A percentile compares a stretch with the other conserved stretches of the same genome.
These are phyloP conservation scores for Penicillium sp. DNA, from an alignment of 2,329 filamentous ascomycete species.

Conservation along the genomic window DNA sequence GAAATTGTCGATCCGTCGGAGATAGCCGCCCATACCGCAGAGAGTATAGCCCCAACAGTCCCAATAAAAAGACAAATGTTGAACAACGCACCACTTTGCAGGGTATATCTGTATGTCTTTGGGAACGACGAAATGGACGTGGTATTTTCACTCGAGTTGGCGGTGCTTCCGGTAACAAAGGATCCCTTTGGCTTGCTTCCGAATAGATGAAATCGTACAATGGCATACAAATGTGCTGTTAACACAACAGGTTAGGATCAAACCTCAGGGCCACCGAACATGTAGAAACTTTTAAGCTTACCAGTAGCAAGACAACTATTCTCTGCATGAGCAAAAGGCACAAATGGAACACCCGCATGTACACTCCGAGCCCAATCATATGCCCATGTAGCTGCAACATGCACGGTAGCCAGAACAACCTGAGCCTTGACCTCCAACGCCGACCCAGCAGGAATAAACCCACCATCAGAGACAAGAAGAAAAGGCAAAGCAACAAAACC, in stretches of 20 bases:
- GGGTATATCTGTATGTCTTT: constrained; percentile 12
- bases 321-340: constrained; percentile 22
- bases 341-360: constrained; percentile 16
- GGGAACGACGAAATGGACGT: background rate
- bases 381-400: constrained; percentile 16
- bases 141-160: constrained; percentile 20
- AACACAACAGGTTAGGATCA: background rate
- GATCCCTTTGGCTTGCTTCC: constrained; percentile 23
- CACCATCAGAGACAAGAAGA: constrained; percentile 12
- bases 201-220: constrained; percentile 20
- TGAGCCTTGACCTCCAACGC: constrained; percentile 9
- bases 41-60: constrained; percentile 5
- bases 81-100: constrained; percentile 15
- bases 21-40: background rate
- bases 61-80: constrained; percentile 12
- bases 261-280: background rate
- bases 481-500: constrained; percentile 17
- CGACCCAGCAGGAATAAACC: constrained; percentile 11
- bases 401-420: constrained; percentile 6
- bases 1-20: background rate
- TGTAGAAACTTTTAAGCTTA: constrained; percentile 8
- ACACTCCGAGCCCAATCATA: constrained; percentile 18
- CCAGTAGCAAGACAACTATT: constrained; percentile 24
- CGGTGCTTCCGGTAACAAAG: constrained; percentile 25
- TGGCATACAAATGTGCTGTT: constrained; percentile 18